Evolutionary conservation across 1,139 yeast species (phyloP).

Genomic region (Magnusiomyces fungicola): DNA sequence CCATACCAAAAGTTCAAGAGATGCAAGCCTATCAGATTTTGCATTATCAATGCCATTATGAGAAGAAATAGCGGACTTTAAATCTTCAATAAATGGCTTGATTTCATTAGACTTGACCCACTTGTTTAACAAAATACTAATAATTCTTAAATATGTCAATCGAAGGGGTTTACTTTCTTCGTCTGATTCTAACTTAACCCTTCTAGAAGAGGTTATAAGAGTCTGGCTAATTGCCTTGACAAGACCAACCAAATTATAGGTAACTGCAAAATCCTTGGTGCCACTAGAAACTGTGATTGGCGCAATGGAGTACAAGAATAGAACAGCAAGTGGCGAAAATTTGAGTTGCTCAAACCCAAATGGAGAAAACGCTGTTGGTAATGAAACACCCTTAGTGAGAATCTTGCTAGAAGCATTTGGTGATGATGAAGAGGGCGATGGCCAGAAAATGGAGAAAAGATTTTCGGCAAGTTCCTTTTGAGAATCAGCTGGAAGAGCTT

Average conservation of each 20-base stretch:
- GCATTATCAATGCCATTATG: background rate
- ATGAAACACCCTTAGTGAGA: conserved; percentile 2
- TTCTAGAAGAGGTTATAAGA: background rate
- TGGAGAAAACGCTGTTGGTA: background rate
- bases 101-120: conserved; percentile 26
- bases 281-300: conserved; percentile 15
- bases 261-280: background rate
- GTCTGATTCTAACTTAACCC: background rate
- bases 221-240: background rate
- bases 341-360: conserved; percentile 5
- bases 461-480: conserved; percentile 9
- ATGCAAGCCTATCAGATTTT: conserved; percentile 11
- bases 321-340: conserved; percentile 39
- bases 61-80: background rate
- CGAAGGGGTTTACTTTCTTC: conserved; percentile 32
- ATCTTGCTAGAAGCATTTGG: conserved; percentile 9
- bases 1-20: conserved; percentile 60
- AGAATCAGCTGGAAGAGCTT: background rate
- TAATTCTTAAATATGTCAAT: conserved; percentile 51
- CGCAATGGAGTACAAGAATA: conserved; percentile 34
- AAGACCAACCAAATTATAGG: background rate
- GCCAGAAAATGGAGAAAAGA: conserved; percentile 12
- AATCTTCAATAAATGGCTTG: conserved; percentile 5
- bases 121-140: conserved; percentile 56
- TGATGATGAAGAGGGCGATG: conserved; percentile 9